Base-by-base conservation (phyloP, 345 rosid genomes). In the Combretum micranthum region DNA sequence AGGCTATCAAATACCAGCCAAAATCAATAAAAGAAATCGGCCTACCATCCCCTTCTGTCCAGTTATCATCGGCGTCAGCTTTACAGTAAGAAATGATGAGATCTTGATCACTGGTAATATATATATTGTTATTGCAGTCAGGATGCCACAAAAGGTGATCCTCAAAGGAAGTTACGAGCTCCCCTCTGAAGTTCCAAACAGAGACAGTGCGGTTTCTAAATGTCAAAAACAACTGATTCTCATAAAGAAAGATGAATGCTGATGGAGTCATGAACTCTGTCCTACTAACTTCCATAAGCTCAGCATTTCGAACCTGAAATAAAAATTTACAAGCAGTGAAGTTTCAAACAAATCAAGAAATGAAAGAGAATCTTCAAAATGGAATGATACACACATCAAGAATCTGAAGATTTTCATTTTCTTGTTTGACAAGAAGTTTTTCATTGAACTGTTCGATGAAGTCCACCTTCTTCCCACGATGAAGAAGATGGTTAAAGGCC, bases 381-480 rank as follows among this genome's bases (percentile, higher is more conserved):
- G n/a, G 23, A 9, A 44, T n/a, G 39, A 22, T 50, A 69, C 96
- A 70, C 66, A 89, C 99, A 62, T 93, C 99, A 58, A 87, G 96
- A 68, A 93, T 93, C 71, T 93, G 99, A 57, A 93, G 99, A 71
- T 93, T 85, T 78, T 93, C 99, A 58, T 87, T 83, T 67, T 89
- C 97, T 73, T 93, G 98, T 80, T 92, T 92, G 60, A 92, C 97
- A 76, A 92, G 98, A 71, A 92, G 98, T 74, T 92, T 92, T 63
- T 92, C 98, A 67, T 92, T 92, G 71, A 92, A 92, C 43, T 92
- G 98, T 72, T 92, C 98, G 15, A 92, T 92, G 73, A 93, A 93
- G 64, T 93, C 99, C 69, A 93, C 97, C 86, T 89, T 89, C 80
- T 89, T 93, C 72, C 85, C 89, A 44, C 92, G 83, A 72, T 86